Evolutionary conservation across 2,329 filamentous ascomycete genomes (phyloP).

Genomic region (Aspergillus aculeatinus): DNA sequence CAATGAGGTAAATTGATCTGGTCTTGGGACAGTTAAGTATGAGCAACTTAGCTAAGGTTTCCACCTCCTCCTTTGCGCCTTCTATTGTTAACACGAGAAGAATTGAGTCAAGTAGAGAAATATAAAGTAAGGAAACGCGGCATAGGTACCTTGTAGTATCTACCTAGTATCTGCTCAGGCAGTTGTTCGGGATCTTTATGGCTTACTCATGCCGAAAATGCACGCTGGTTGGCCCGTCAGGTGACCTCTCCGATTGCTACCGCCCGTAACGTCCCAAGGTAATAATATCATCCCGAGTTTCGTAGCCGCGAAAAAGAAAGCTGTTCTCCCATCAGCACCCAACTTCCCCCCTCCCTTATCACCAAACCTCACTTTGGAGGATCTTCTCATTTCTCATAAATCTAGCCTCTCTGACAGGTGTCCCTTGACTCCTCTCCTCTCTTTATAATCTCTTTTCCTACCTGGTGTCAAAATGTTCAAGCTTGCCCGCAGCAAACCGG

Average conservation of each 20-base stretch:
- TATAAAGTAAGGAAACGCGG: too few species aligned
- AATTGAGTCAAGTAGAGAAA: too few species aligned
- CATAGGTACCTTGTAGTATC: too few species aligned
- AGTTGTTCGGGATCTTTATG: constrained; percentile 18
- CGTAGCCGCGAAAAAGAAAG: constrained; percentile 36
- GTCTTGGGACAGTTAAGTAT: too few species aligned
- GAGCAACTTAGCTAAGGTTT: too few species aligned
- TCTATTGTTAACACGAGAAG: too few species aligned
- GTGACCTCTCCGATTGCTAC: constrained; percentile 23
- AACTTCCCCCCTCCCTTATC: constrained; percentile 11
- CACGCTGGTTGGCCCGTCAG: constrained; percentile 30
- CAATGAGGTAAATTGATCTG: too few species aligned
- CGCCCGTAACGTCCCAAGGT: constrained; percentile 22
- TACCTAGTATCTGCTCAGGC: too few species aligned
- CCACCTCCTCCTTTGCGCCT: too few species aligned
- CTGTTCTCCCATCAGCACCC: constrained; percentile 30
- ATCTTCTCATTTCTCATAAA: constrained; percentile 12
- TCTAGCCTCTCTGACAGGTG: constrained; percentile 5
- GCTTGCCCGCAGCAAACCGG: constrained; percentile 70
- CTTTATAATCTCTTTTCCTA: constrained; percentile 15
- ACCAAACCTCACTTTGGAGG: constrained; percentile 18
- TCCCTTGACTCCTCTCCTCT: constrained; percentile 19
- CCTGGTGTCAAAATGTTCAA: constrained; percentile 71
- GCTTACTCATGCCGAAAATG: constrained; percentile 30
- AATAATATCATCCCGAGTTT: constrained; percentile 31